phyloP scores from a whole-genome alignment of 192 early-diverging fungal genomes.

The Coemansia pectinata region DNA sequence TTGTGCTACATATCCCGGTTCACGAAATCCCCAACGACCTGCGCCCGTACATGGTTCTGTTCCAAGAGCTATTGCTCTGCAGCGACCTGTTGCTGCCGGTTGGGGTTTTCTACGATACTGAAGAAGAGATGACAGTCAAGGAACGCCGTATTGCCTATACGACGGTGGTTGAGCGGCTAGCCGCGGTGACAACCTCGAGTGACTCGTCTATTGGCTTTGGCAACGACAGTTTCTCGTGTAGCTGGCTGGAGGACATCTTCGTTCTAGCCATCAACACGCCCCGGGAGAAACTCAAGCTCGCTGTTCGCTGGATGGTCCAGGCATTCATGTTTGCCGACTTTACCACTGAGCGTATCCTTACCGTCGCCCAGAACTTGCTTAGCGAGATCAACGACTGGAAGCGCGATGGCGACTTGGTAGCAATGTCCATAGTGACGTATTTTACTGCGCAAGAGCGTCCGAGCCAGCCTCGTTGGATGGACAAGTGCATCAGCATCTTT shows the following conservation, averaged over 20 bases:
- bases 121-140: background rate
- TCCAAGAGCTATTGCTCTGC: slow-evolving; percentile 76
- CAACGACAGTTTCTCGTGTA: slow-evolving; percentile 47
- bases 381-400: slow-evolving; percentile 66
- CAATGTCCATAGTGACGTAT: slow-evolving; percentile 50
- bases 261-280: slow-evolving; percentile 48
- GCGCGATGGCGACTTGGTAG: slow-evolving; percentile 62
- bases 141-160: slow-evolving; percentile 19
- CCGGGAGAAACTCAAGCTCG: slow-evolving; percentile 23
- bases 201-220: slow-evolving; percentile 53
- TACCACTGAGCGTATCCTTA: slow-evolving; percentile 68
- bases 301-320: slow-evolving; percentile 55
- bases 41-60: slow-evolving; percentile 70
- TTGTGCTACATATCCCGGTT: slow-evolving; percentile 61
- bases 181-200: slow-evolving; percentile 53
- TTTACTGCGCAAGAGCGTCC: slow-evolving; percentile 47
- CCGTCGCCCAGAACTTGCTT: slow-evolving; percentile 68
- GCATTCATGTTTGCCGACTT: slow-evolving; percentile 68
- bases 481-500: slow-evolving; percentile 66
- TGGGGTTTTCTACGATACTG: slow-evolving; percentile 35
- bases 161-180: slow-evolving; percentile 46
- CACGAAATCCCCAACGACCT: slow-evolving; percentile 59
- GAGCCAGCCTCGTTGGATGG: slow-evolving; percentile 54
- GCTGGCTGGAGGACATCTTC: slow-evolving; percentile 63
- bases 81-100: slow-evolving; percentile 57